Evolutionary conservation across 805 yeast genomes (phyloP), one percentile per base, ranked within the genome.

Genomic region (Yamadazyma philogaea): DNA sequence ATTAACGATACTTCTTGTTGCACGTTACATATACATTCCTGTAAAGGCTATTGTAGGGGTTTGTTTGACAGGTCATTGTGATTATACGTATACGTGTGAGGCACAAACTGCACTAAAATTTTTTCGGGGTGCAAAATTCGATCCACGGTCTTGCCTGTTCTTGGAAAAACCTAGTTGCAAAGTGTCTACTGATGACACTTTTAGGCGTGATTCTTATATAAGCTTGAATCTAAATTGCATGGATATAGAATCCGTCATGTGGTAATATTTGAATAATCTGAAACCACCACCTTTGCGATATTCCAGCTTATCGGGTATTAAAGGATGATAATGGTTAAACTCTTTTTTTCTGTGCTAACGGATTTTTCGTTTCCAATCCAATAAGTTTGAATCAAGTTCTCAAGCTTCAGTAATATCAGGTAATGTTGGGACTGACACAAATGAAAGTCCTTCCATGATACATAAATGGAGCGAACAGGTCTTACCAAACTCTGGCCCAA

Each of bases 361-460:
- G 44, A 18, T 7, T 18, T 18, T 12, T 28, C 47, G 7, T 34
- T 4, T 34, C 40, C 46, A 22, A 11, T 33, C 15, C 12, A 7
- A 11, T 38, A 2, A 39, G 38, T 27, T 41, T 45, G 14, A 26
- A 24, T 10, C 46, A 46, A 19, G 7, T 14, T 1, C 39, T 47
- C 6, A 27, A 44, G 15, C 44, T 47, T 20, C 40, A 55, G 40
- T 53, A 8, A 71, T 70, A 48, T 58, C 67, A 11, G 66, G 70
- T 47, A 74, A 74, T 49, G 65, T 72, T 33, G 56, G 78, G 33
- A 64, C 59, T 36, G 77, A 70, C 39, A 66, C 69, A 48, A 42
- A 19, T 50, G 55, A 14, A 51, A 53, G 0, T 60, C 49, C 30
- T 45, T 51, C 4, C 68, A 66, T 18, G 84, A 78, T n/a, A 49